Evolutionary conservation across 2,329 filamentous ascomycete genomes (phyloP).

Genomic region (Aurifilum marmelostoma): DNA sequence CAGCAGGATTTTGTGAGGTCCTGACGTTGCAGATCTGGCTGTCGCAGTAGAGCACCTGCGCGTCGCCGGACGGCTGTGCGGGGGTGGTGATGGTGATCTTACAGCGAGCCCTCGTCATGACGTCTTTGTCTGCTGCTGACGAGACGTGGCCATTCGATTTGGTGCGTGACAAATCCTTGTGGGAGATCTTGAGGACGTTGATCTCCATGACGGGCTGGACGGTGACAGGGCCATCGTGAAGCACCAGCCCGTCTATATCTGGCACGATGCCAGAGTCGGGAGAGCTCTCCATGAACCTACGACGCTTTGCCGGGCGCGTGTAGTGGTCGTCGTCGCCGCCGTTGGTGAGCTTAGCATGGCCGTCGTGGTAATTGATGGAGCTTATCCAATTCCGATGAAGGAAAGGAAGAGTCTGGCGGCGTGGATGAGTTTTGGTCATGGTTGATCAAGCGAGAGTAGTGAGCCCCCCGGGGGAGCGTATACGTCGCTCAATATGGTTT

Average conservation of each 20-base stretch:
- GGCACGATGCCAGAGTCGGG: conserved; percentile 35
- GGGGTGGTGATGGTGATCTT: conserved; percentile 45
- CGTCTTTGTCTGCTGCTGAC: conserved; percentile 41
- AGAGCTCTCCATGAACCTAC: conserved; percentile 49
- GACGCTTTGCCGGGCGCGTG: conserved; percentile 52
- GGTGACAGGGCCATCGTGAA: conserved; percentile 31
- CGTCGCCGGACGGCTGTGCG: conserved; percentile 38
- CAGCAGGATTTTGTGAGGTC: conserved; percentile 52
- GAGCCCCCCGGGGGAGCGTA: neutral
- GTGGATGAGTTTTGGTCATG: conserved; percentile 54
- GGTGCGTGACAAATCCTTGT: conserved; percentile 50
- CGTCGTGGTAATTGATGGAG: conserved; percentile 47
- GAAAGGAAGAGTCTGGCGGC: conserved; percentile 55
- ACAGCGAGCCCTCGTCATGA: conserved; percentile 45
- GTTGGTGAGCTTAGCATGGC: conserved; percentile 33
- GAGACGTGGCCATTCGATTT: conserved; percentile 41
- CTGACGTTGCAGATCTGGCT: conserved; percentile 58
- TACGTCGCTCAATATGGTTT: neutral
- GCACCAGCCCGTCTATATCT: conserved; percentile 27
- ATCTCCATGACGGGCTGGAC: conserved; percentile 51
- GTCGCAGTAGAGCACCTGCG: conserved; percentile 54
- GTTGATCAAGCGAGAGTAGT: conserved; percentile 33
- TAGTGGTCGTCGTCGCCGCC: conserved; percentile 40
- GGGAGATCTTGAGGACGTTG: conserved; percentile 56
- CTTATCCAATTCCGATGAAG: conserved; percentile 59